Evolutionary conservation across 352 stramenopile species (phyloP).

Genomic region (Phytophthora hybrid): DNA sequence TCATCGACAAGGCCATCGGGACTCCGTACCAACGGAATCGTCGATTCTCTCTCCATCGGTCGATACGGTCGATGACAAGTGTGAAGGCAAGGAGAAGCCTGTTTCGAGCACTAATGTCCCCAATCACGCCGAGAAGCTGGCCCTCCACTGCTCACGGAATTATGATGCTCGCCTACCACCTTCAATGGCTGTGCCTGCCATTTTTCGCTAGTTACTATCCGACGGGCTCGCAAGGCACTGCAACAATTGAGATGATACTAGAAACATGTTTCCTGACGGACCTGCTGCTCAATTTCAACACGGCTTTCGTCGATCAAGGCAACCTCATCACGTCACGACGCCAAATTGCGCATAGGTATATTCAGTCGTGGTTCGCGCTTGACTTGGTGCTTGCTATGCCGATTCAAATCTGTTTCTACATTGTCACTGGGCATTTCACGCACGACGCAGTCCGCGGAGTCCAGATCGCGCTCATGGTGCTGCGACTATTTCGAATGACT

Average conservation of each 20-base stretch:
- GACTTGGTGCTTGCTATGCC: conserved; percentile 16
- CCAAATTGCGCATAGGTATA: conserved; percentile 11
- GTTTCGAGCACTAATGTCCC: not conserved
- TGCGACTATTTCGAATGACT: not conserved
- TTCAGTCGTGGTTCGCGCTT: conserved; percentile 6
- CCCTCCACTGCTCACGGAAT: not conserved
- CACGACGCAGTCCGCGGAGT: not conserved
- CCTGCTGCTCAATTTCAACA: conserved; percentile 30
- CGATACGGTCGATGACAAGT: too few species aligned
- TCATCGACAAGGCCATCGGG: too few species aligned
- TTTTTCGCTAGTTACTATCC: conserved; percentile 8
- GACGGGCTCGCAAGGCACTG: not conserved
- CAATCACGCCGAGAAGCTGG: not conserved
- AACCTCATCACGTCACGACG: conserved; percentile 17
- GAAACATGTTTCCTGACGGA: not conserved
- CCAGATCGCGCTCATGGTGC: not conserved
- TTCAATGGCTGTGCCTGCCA: conserved; percentile 1
- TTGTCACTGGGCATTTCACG: not conserved
- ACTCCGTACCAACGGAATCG: too few species aligned
- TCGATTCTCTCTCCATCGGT: too few species aligned
- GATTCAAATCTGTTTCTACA: conserved; percentile 1
- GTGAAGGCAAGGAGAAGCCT: too few species aligned
- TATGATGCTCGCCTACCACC: not conserved
- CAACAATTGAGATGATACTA: not conserved
- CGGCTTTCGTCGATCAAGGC: conserved; percentile 8